Evolutionary conservation across 2,329 filamentous ascomycete species (phyloP), one percentile per base, ranked within the genome.

Genomic region (Hypoxylon sp.): DNA sequence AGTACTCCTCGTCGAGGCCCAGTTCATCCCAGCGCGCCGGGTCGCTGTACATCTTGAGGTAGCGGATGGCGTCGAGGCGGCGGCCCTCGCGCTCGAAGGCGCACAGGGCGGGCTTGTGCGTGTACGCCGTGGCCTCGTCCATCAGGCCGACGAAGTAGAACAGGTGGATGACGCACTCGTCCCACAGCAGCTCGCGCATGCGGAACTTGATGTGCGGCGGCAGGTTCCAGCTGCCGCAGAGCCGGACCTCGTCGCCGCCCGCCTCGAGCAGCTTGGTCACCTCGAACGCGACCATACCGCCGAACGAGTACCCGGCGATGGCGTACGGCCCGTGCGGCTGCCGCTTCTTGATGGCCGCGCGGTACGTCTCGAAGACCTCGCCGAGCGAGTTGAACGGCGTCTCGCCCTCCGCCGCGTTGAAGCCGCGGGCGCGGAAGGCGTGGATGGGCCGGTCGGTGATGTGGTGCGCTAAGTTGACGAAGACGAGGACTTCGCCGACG

Each of bases 261-360:
- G 32, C 53, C 50, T 85, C 78, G 5, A 86, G 76, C 1, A 65
- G 32, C 72, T 87, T 86, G 8, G 78, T 76, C 0, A 83, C 72
- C 69, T 87, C 84, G 61, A 85, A 87, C 0, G 83, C 81, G 0
- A 86, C 62, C 71, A 84, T 84, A 0, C 76, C 68, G 1, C 85
- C 84, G 69, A 81, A 86, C 3, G 77, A 81, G 69, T 86, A 87
- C 0, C 85, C 85, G 0, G 81, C 81, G 1, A 87, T 71, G 0
- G 81, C 81, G 66, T 87, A 87, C 0, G 84, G 84, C 0, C 85
- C 84, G 0, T 73, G 11, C 0, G 84, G 83, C 62, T 87, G 84
- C 1, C 61, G 64, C 5, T 60, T 28, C 16, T 77, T 77, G 42
- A 87, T 80, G 0, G 79, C 77, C 0, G 57, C 40, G 11, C 74